Evolutionary conservation across 1,139 yeast species (phyloP), one percentile per base, ranked within the genome.

Genomic region (Yamadazyma mexicana): DNA sequence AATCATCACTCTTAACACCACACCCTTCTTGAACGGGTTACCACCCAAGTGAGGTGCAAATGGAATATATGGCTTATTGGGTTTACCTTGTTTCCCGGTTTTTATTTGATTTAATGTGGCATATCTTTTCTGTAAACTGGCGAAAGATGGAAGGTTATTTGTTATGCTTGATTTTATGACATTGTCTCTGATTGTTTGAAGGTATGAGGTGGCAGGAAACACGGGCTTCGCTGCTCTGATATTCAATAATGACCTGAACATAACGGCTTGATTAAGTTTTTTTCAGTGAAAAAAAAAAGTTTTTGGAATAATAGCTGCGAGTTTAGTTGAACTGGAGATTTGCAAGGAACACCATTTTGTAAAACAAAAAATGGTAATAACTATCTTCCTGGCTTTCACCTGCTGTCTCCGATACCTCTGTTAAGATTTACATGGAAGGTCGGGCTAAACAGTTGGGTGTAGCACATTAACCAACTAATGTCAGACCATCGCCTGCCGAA

Each of bases 1-100:
- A 46, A 89, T 87, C 92, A 91, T 87, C 20, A 91, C 96, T 60
- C 96, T 78, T 42, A 91, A 71, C n/a, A 92, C 95, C 4, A 92
- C 98, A 24, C 97, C 98, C 54, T 89, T 88, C 53, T 83, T 81
- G 57, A 88, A 86, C 1, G 98, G 98, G 50, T 83, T 78, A 12
- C 64, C 64, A n/a, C 83, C 82, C 47, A 92, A 75, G 65, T 87
- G 94, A 8, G 97, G 97, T 1, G 97, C 77, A 51, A 77, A 79
- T 2, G 84, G 61, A 7, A 53, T 55, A 46, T 56, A 61, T 34
- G 66, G 68, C 47, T 77, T 61, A 74, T 60, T 50, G 40, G 79
- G 87, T 46, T 76, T 69, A 15, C 79, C 79, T 40, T 69, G 76
- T 52, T 78, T 75, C 26, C 88, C 88, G 56, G 79, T 74, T 55